Percentiles rank a stretch among this genome's conserved stretches.
Evolutionary conservation across 139 green algal species (phyloP).

Genomic region (Tetraselmis chui): DNA sequence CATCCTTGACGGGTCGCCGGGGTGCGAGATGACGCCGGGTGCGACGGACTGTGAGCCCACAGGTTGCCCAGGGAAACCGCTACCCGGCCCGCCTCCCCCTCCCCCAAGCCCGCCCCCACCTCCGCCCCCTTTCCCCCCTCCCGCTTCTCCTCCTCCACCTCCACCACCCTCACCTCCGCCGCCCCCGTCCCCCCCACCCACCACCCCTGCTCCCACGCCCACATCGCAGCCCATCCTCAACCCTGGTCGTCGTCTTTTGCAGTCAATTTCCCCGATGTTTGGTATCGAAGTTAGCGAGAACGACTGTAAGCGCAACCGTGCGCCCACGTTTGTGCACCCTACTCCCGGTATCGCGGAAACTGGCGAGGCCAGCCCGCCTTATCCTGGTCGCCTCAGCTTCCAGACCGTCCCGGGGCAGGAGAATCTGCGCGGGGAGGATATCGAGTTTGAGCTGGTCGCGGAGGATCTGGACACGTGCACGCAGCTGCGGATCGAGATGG

Average conservation of each 20-base stretch:
- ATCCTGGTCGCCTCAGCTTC: neutral
- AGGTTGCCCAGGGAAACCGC: neutral
- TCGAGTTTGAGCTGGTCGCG: conserved; percentile 1
- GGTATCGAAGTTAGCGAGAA: neutral
- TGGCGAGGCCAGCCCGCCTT: neutral
- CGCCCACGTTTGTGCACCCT: neutral
- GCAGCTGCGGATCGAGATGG: conserved; percentile 2
- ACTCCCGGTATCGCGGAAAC: neutral
- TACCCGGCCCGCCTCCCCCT: neutral
- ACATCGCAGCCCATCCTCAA: neutral
- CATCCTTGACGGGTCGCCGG: neutral
- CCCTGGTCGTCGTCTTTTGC: neutral
- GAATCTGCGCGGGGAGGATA: neutral
- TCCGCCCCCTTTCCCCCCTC: neutral
- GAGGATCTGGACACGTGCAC: conserved; percentile 9
- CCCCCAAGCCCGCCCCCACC: neutral
- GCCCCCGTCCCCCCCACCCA: neutral
- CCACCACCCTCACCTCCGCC: neutral
- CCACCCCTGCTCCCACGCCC: neutral
- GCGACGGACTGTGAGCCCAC: neutral
- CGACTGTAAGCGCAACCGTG: conserved; percentile 1
- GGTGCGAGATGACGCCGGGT: neutral
- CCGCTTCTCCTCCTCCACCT: neutral
- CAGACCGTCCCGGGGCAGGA: neutral
- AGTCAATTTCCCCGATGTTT: neutral